Base-by-base conservation (phyloP, 345 rosid genomes). In the rapeseed (Brassica napus) region DNA sequence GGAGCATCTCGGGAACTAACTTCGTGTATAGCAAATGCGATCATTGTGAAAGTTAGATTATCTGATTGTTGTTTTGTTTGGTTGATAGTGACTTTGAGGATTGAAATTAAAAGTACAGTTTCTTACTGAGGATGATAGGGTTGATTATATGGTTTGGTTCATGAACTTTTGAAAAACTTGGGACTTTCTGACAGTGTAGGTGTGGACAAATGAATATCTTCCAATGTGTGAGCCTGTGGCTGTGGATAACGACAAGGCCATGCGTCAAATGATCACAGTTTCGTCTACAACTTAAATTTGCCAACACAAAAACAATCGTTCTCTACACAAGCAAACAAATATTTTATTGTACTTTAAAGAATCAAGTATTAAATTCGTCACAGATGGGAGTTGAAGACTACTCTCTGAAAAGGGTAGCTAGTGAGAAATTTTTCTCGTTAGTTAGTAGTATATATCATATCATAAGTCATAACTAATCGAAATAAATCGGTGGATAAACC, bases 1-100 rank as follows among this genome's bases (percentile, higher is more conserved):
- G 77, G 77, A 9, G 71, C 59, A 35, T 58, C 49, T 71, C 76
- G 73, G 77, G 68, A 72, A 72, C 73, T 72, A 39, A 79, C 77
- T 57, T 72, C 10, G n/a, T 66, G 82, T 79, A 79, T 72, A 79
- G 69, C 68, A 79, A 32, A 79, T 79, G 73, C 24, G 73, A 59
- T 73, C 62, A 42, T 70, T 77, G 76, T 71, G 71, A 78, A 71
- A 32, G 71, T 65, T 78, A 71, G 66, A 78, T 55, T 64, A 18
- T 71, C 42, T 62, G 73, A 76, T 37, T 5, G 68, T 5, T 75
- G 16, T 74, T 74, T 55, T 28, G 18, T 59, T 60, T 49, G 63
- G 15, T 71, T 63, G 55, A 61, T 71, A 52, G 8, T 26, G 28
- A 75, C 67, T 18, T 21, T 10, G 4, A 5, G n/a, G 59, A 67